Percentiles rank a stretch among this genome's conserved stretches.
These are phyloP conservation scores for Globisporangium megalacanthum DNA, from an alignment of 352 stramenopile genomes.

Conservation along the genomic window DNA sequence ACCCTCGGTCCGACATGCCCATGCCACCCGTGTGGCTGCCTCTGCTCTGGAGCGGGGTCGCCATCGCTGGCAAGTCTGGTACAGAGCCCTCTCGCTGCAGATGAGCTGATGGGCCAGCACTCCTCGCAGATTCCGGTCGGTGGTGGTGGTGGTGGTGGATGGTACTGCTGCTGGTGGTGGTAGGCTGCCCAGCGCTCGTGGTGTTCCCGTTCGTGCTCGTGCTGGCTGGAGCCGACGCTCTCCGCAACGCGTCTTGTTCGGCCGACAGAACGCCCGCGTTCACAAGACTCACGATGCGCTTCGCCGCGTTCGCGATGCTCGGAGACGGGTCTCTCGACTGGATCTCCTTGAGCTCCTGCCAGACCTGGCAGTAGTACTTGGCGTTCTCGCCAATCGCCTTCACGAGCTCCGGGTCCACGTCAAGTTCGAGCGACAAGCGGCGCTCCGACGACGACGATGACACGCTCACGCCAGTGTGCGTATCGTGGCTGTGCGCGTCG, in stretches of 20 bases:
- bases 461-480: not conserved
- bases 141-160: not conserved
- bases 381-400: constrained; percentile 47
- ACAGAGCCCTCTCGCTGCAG: constrained; percentile 39
- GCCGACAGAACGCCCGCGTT: constrained; percentile 50
- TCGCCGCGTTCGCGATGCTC: constrained; percentile 51
- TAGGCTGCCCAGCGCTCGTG: not conserved
- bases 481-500: not conserved
- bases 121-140: constrained; percentile 6
- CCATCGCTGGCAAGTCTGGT: constrained; percentile 17
- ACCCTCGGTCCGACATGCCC: constrained; percentile 10
- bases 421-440: constrained; percentile 18
- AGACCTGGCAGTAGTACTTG: constrained; percentile 85
- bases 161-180: not conserved
- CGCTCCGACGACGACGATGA: not conserved
- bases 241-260: constrained; percentile 43
- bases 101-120: constrained; percentile 5
- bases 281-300: constrained; percentile 59
- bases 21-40: not conserved
- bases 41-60: constrained; percentile 12
- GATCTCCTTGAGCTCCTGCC: constrained; percentile 76
- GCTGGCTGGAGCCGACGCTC: constrained; percentile 7
- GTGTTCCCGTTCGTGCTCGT: constrained; percentile 1
- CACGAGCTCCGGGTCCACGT: constrained; percentile 38
- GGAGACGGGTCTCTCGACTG: constrained; percentile 88